Evolutionary conservation across 306 rosid genomes (phyloP).

Genomic region (Citrullus mucosospermus): DNA sequence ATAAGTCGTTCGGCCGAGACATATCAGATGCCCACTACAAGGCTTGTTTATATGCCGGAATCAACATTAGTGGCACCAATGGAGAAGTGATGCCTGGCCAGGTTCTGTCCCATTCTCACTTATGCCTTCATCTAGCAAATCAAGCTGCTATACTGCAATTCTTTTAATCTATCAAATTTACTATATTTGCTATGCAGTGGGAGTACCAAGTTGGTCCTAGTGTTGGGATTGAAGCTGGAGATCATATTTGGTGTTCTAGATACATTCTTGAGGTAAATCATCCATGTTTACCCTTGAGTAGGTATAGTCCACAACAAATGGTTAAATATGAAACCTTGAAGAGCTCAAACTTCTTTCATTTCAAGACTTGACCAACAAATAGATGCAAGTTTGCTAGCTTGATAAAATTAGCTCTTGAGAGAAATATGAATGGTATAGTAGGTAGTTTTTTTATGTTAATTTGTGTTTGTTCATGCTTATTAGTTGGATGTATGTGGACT

Average conservation of each 20-base stretch:
- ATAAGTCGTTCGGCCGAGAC: conserved; percentile 97
- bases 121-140: conserved; percentile 7
- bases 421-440: background rate
- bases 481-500: background rate
- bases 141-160: conserved; percentile 11
- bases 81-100: conserved; percentile 99
- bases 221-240: conserved; percentile 92
- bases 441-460: background rate
- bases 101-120: conserved; percentile 36
- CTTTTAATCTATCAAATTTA: background rate
- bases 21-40: conserved; percentile 98
- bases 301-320: background rate
- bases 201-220: conserved; percentile 99
- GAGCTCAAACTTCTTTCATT: background rate
- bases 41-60: conserved; percentile 97
- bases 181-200: conserved; percentile 47
- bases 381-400: background rate
- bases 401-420: background rate
- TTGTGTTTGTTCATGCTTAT: background rate
- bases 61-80: conserved; percentile 92
- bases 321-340: background rate
- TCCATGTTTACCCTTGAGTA: conserved; percentile 15
- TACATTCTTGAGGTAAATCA: conserved; percentile 87
- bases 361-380: background rate
- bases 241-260: conserved; percentile 84